Percentiles rank a stretch among this genome's conserved stretches.
Conservation (phyloP, 1,284 basidiomycete genomes). For the Naganishia albida region DNA sequence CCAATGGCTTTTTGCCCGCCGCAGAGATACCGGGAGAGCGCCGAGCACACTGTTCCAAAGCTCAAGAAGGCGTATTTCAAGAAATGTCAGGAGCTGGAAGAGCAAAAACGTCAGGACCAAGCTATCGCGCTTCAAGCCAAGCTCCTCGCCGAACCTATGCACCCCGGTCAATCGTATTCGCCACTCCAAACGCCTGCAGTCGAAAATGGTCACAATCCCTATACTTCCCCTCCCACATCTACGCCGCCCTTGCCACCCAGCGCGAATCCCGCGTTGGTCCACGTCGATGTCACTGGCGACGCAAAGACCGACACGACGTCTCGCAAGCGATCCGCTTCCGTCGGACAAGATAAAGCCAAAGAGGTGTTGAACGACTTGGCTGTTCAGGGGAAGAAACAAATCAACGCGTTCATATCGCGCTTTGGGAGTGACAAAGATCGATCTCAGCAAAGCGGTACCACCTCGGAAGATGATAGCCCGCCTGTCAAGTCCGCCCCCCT, state of each 20-base stretch:
- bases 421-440: conserved; percentile 47
- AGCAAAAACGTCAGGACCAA: conserved; percentile 50
- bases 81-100: conserved; percentile 78
- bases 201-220: conserved; percentile 28
- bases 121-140: conserved; percentile 52
- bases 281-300: conserved; percentile 11
- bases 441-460: conserved; percentile 2
- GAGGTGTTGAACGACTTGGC: conserved; percentile 53
- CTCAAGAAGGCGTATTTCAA: conserved; percentile 73
- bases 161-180: conserved; percentile 33
- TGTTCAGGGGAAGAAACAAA: conserved; percentile 49
- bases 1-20: background rate
- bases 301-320: conserved; percentile 3
- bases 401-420: conserved; percentile 51
- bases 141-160: conserved; percentile 44
- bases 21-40: conserved; percentile 72
- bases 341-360: conserved; percentile 42
- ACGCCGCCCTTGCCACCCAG: conserved; percentile 38
- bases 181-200: conserved; percentile 12
- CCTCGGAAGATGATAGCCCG: conserved; percentile 21
- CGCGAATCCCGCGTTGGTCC: conserved; percentile 29
- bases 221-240: conserved; percentile 41
- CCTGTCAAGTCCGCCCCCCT: conserved; percentile 15
- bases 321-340: conserved; percentile 36
- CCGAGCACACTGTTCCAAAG: conserved; percentile 70